Evolutionary conservation across 176 grass and related monocot species (phyloP).

Genomic region (Raddia guianensis): DNA sequence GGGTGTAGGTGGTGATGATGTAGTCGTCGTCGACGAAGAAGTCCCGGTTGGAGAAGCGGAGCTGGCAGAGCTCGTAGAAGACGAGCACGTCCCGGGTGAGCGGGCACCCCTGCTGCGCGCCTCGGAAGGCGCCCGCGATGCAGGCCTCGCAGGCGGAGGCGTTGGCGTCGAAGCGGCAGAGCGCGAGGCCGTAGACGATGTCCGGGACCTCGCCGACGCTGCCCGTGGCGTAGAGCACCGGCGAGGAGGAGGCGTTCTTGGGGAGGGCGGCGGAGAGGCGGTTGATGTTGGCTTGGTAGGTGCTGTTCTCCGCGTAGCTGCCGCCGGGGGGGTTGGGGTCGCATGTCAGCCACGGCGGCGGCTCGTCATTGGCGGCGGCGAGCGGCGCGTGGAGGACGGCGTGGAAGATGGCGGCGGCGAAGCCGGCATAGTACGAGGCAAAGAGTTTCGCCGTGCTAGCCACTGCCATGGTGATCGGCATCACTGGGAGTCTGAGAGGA

Average conservation of each 20-base stretch:
- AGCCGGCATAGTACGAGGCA: too few relatives aligned
- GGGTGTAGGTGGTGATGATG: not conserved
- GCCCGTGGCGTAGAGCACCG: not conserved
- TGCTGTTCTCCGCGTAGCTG: constrained; percentile 34
- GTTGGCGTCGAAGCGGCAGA: constrained; percentile 50
- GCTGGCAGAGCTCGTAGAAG: not conserved
- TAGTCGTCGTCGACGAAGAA: not conserved
- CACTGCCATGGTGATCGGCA: too few relatives aligned
- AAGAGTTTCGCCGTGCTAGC: too few relatives aligned
- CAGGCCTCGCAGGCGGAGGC: constrained; percentile 10
- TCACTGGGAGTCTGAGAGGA: too few relatives aligned
- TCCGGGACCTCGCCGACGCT: constrained; percentile 29
- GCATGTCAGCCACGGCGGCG: not conserved
- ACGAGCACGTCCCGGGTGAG: not conserved
- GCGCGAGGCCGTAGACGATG: constrained; percentile 33
- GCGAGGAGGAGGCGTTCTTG: not conserved
- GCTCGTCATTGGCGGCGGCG: not conserved
- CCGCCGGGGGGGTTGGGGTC: not conserved
- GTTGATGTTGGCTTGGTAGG: constrained; percentile 41
- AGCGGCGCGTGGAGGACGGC: not conserved
- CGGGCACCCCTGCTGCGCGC: not conserved
- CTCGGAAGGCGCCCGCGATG: not conserved
- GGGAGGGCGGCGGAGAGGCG: constrained; percentile 33
- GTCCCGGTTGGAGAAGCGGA: not conserved
- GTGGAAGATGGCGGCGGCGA: not conserved